Percentiles rank a stretch among this genome's conserved stretches.
Evolutionary conservation across 306 rosid genomes (phyloP).

Genomic region (Crotalaria pallida): DNA sequence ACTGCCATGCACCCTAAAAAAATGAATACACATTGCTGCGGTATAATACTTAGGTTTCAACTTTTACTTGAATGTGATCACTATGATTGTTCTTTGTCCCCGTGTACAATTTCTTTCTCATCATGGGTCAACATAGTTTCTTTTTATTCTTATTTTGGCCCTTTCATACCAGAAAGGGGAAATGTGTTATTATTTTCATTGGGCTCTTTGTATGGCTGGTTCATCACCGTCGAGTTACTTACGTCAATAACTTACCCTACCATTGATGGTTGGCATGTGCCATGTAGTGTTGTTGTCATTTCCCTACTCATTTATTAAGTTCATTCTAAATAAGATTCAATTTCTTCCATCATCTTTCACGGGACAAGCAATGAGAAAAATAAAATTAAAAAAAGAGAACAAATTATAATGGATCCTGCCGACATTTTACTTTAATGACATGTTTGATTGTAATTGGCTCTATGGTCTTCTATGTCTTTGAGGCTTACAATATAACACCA

Average conservation of each 20-base stretch:
- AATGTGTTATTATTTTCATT: constrained; percentile 21
- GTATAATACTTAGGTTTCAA: constrained; percentile 12
- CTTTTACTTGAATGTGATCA: constrained; percentile 1
- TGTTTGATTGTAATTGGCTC: constrained; percentile 1
- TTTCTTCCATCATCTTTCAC: background rate
- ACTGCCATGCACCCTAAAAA: background rate
- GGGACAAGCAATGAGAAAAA: background rate
- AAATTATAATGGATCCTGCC: constrained; percentile 33
- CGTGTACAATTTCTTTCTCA: constrained; percentile 22
- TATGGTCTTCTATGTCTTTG: background rate
- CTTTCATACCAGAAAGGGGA: constrained; percentile 22
- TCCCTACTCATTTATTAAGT: constrained; percentile 33
- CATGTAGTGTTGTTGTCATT: constrained; percentile 35
- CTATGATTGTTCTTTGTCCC: constrained; percentile 7
- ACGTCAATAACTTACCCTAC: constrained; percentile 45
- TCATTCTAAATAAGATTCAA: constrained; percentile 7
- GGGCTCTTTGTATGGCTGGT: constrained; percentile 29
- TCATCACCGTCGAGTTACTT: constrained; percentile 17
- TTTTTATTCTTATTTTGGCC: constrained; percentile 33
- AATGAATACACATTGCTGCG: background rate
- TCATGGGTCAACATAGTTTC: constrained; percentile 43
- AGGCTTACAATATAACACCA: background rate
- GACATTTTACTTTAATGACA: constrained; percentile 23
- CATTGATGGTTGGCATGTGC: constrained; percentile 25
- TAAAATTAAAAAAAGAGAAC: background rate